Conservation (phyloP, 2,329 filamentous ascomycete species). For the Chalara sp. region DNA sequence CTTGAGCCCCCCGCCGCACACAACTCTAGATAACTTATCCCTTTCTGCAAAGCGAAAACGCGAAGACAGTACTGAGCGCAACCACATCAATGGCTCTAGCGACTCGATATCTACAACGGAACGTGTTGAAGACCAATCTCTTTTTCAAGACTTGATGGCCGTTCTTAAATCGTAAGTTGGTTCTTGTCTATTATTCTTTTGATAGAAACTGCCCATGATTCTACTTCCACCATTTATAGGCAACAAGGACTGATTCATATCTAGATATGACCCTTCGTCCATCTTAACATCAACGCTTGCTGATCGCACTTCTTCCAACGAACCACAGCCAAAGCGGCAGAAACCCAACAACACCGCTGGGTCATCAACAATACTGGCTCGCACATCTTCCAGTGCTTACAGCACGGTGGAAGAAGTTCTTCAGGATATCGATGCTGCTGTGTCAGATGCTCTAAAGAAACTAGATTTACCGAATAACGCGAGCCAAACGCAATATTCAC, state of each 20-base stretch:
- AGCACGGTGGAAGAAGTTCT: slow-evolving; percentile 60
- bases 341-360: slow-evolving; percentile 42
- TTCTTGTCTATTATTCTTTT: no score
- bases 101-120: slow-evolving; percentile 15
- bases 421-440: slow-evolving; percentile 44
- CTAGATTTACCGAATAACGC: slow-evolving; percentile 32
- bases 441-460: slow-evolving; percentile 42
- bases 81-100: slow-evolving; percentile 19
- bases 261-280: slow-evolving; percentile 49
- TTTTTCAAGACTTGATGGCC: slow-evolving; percentile 36
- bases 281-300: slow-evolving; percentile 49
- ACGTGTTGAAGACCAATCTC: slow-evolving; percentile 27
- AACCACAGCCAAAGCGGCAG: slow-evolving; percentile 54
- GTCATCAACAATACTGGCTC: slow-evolving; percentile 34
- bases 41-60: slow-evolving; percentile 51
- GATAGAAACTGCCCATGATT: no score
- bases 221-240: no score
- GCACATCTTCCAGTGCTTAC: slow-evolving; percentile 40
- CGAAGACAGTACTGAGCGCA: slow-evolving; percentile 38
- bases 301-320: slow-evolving; percentile 35
- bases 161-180: slow-evolving; percentile 36
- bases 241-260: slow-evolving; percentile 24
- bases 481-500: slow-evolving; percentile 16
- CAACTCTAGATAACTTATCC: slow-evolving; percentile 17
- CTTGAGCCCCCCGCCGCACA: slow-evolving; percentile 28